phyloP scores from a whole-genome alignment of 495 filamentous ascomycete genomes.

The Stereocaulon alpinum region DNA sequence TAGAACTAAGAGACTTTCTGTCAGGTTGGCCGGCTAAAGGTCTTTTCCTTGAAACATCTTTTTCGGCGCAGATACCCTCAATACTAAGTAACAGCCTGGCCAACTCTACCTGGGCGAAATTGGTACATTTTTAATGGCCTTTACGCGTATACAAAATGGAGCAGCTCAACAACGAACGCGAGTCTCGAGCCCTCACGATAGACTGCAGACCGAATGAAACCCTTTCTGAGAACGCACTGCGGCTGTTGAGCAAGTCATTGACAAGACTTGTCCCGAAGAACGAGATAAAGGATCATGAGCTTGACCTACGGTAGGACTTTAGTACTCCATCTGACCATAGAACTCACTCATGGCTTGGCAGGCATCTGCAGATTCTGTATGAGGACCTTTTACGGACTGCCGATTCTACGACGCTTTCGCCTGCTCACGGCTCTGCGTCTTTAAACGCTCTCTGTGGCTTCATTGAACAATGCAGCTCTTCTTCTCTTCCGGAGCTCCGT shows the following conservation, averaged over 20 bases:
- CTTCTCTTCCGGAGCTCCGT: slow-evolving; percentile 27
- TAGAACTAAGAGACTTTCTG: too few species aligned
- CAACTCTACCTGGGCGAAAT: not conserved
- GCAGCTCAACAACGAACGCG: not conserved
- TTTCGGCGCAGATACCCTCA: not conserved
- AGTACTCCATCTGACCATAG: not conserved
- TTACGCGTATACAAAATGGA: not conserved
- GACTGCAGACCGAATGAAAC: not conserved
- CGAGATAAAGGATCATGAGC: not conserved
- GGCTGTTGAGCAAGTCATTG: slow-evolving; percentile 14
- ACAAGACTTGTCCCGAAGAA: not conserved
- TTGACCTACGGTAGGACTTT: slow-evolving; percentile 10
- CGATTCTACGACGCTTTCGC: slow-evolving; percentile 28
- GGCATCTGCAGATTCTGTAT: not conserved
- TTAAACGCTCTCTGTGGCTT: slow-evolving; percentile 40
- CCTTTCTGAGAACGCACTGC: slow-evolving; percentile 14
- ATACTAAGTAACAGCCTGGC: not conserved
- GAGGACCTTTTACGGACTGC: slow-evolving; percentile 15
- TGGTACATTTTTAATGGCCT: not conserved
- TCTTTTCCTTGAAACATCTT: not conserved
- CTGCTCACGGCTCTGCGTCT: slow-evolving; percentile 33
- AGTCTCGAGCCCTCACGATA: not conserved
- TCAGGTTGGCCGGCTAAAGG: not conserved
- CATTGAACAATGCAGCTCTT: slow-evolving; percentile 34
- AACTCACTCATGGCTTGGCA: not conserved